These are phyloP conservation scores for Plantago major DNA, from an alignment of 257 asterid genomes.

Conservation along the genomic window DNA sequence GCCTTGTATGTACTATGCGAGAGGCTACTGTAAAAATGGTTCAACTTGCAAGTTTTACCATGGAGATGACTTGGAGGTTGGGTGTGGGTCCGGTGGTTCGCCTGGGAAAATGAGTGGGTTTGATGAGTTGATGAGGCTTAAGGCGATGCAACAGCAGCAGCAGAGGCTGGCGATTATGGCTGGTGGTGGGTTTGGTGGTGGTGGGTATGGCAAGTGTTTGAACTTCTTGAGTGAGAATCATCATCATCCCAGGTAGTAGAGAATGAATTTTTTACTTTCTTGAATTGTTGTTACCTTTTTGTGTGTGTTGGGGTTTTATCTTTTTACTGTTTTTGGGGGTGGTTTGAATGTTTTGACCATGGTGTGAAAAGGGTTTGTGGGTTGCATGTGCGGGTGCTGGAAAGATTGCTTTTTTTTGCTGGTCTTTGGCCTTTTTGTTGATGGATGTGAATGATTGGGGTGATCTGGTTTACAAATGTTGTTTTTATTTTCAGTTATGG, in stretches of 20 bases:
- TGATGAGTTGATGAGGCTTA: conserved; percentile 68
- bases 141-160: conserved; percentile 56
- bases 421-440: neutral
- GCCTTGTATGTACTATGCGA: conserved; percentile 75
- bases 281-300: neutral
- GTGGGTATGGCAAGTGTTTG: conserved; percentile 53
- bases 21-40: conserved; percentile 81
- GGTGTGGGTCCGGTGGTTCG: conserved; percentile 38
- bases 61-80: conserved; percentile 36
- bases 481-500: neutral
- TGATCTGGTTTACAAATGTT: neutral
- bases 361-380: neutral
- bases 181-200: conserved; percentile 48
- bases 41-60: conserved; percentile 60
- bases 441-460: too few species aligned
- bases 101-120: conserved; percentile 36
- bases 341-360: neutral
- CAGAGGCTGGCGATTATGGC: conserved; percentile 72
- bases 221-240: conserved; percentile 52
- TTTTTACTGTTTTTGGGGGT: conserved; percentile 13
- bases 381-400: neutral
- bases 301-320: neutral
- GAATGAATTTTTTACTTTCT: conserved; percentile 24
- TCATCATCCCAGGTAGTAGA: conserved; percentile 6
- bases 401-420: conserved; percentile 1